These are phyloP conservation scores for Leptographium radiaticola DNA, from an alignment of 2,329 filamentous ascomycete genomes.

Conservation along the genomic window DNA sequence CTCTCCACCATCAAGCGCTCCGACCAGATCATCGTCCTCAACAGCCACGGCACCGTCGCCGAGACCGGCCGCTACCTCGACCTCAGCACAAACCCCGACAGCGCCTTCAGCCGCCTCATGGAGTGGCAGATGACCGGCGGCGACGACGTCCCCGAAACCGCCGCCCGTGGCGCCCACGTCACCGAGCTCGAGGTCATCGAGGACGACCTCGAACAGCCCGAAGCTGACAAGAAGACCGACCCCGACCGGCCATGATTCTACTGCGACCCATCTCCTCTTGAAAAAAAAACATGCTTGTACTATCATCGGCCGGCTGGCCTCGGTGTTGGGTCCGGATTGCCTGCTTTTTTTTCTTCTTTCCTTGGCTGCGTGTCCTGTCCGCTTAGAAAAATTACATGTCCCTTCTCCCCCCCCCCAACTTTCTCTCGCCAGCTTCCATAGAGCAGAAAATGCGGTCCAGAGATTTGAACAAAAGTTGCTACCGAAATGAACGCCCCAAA, in stretches of 20 bases:
- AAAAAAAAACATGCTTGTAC: not conserved
- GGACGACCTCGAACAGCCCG: conserved; percentile 30
- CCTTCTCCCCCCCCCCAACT: too few species aligned
- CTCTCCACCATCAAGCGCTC: conserved; percentile 93
- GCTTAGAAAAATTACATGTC: too few species aligned
- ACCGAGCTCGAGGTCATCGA: conserved; percentile 40
- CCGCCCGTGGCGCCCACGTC: conserved; percentile 24
- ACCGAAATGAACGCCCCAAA: not conserved
- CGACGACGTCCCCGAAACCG: conserved; percentile 30
- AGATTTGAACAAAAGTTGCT: not conserved
- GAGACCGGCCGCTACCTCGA: conserved; percentile 77
- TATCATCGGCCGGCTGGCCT: not conserved
- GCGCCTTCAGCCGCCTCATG: conserved; percentile 91
- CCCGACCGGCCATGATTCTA: not conserved
- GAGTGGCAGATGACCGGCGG: conserved; percentile 95
- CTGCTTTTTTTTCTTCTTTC: not conserved
- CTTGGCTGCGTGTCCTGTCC: not conserved
- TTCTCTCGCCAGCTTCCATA: too few species aligned
- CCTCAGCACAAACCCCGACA: conserved; percentile 58
- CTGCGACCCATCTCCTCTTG: not conserved
- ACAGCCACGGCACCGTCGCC: conserved; percentile 74
- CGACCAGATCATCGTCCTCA: conserved; percentile 86
- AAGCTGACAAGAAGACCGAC: conserved; percentile 19
- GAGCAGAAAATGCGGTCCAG: too few species aligned
- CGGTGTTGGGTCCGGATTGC: not conserved